phyloP scores from a whole-genome alignment of 768 basidiomycete species.

The Sutorius australiensis region DNA sequence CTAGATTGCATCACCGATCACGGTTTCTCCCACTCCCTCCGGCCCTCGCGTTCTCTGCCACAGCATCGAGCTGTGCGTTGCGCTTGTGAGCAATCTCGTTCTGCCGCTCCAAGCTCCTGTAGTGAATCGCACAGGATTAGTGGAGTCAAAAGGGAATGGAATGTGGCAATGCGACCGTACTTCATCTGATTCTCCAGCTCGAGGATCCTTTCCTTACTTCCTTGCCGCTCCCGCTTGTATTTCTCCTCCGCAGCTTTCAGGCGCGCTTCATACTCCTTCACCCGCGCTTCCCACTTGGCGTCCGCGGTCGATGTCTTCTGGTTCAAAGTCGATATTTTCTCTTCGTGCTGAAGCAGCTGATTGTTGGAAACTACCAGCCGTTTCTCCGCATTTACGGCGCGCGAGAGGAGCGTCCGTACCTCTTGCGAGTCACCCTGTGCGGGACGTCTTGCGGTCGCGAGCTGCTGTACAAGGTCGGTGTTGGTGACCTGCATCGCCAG shows the following conservation, averaged over 20 bases:
- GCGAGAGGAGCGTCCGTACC: constrained; percentile 62
- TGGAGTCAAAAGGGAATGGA: neutral
- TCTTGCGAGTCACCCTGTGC: constrained; percentile 62
- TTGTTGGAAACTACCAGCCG: constrained; percentile 83
- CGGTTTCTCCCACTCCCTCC: constrained; percentile 12
- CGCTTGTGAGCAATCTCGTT: constrained; percentile 77
- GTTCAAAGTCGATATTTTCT: constrained; percentile 72
- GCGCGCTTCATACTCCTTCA: constrained; percentile 85
- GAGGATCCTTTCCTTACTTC: constrained; percentile 77
- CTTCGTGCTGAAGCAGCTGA: constrained; percentile 79
- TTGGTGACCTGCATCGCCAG: constrained; percentile 55
- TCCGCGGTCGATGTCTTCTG: constrained; percentile 72
- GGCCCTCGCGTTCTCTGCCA: constrained; percentile 28
- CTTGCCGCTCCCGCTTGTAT: constrained; percentile 90
- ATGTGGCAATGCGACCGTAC: constrained; percentile 43
- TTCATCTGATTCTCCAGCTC: constrained; percentile 72
- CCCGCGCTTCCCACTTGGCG: constrained; percentile 90
- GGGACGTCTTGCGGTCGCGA: constrained; percentile 59
- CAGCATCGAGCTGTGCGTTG: constrained; percentile 35
- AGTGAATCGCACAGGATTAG: neutral
- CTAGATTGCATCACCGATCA: constrained; percentile 16
- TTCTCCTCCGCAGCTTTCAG: constrained; percentile 84
- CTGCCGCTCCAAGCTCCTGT: constrained; percentile 71
- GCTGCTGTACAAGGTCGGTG: constrained; percentile 67
- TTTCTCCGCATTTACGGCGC: constrained; percentile 82